phyloP scores from a whole-genome alignment of 2,329 filamentous ascomycete species.

The Ramularia endophylla region DNA sequence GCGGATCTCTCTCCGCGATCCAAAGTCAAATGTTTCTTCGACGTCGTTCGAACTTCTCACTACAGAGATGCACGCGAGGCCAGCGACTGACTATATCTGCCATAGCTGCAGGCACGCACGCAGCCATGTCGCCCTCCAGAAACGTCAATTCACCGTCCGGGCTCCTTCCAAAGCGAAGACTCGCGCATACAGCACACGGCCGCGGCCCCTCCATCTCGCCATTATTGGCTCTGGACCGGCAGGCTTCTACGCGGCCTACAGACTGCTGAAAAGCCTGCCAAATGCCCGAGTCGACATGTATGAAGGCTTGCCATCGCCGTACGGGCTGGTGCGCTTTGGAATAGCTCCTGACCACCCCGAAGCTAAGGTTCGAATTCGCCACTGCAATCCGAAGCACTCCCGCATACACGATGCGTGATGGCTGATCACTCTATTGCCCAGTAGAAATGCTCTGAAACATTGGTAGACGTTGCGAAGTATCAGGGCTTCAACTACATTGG shows the following conservation, averaged over 20 bases:
- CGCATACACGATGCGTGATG: constrained; percentile 2
- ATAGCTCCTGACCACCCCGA: constrained; percentile 98
- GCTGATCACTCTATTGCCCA: constrained; percentile 20
- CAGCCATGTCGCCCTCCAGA: constrained; percentile 15
- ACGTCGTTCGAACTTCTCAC: no score
- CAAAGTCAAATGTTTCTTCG: constrained; percentile 2
- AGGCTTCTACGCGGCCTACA: constrained; percentile 89
- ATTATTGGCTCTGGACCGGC: constrained; percentile 87
- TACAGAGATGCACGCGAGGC: constrained; percentile 10
- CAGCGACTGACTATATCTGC: constrained; percentile 15
- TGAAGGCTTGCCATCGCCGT: constrained; percentile 86
- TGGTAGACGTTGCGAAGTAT: constrained; percentile 77
- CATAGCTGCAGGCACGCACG: constrained; percentile 13
- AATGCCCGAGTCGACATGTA: constrained; percentile 87
- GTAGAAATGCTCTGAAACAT: constrained; percentile 92
- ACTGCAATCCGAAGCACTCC: neutral
- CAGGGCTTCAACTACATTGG: constrained; percentile 85
- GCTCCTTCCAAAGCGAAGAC: neutral
- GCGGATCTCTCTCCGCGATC: constrained; percentile 1
- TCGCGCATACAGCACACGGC: constrained; percentile 32
- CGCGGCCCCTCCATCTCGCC: constrained; percentile 62
- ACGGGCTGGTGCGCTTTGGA: constrained; percentile 84
- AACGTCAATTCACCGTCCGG: constrained; percentile 1
- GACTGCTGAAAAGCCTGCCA: constrained; percentile 69
- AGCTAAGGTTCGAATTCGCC: constrained; percentile 65